Conservation (phyloP, 2,329 filamentous ascomycete genomes). For the Cladosporium halotolerans region DNA sequence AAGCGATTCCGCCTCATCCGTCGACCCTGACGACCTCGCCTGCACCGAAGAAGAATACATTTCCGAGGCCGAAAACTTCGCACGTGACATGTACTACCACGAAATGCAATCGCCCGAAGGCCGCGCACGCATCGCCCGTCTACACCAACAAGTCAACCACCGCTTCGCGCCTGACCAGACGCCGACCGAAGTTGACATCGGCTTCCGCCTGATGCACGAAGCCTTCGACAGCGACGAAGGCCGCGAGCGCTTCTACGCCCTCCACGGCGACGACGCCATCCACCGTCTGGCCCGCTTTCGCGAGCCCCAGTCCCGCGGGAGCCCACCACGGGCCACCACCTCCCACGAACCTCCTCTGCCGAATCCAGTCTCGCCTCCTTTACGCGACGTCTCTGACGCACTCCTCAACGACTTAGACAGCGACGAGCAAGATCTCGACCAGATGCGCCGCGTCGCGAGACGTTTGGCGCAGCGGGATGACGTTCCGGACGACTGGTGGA, state of each 20-base stretch:
- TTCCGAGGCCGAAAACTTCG: slow-evolving; percentile 21
- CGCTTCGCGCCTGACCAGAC: slow-evolving; percentile 8
- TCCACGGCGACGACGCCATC: slow-evolving; percentile 12
- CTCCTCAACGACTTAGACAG: slow-evolving; percentile 19
- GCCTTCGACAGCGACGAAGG: slow-evolving; percentile 24
- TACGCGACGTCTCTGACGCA: slow-evolving; percentile 20
- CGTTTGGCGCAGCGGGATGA: slow-evolving; percentile 64
- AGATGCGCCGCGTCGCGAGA: slow-evolving; percentile 67
- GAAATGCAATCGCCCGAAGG: slow-evolving; percentile 23
- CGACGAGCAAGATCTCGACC: slow-evolving; percentile 42
- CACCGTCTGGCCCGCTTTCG: background rate
- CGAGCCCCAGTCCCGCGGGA: background rate
- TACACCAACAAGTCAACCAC: background rate
- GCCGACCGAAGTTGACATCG: slow-evolving; percentile 33
- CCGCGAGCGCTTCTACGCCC: slow-evolving; percentile 20
- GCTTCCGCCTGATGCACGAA: slow-evolving; percentile 28
- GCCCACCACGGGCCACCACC: background rate
- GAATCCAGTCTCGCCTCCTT: slow-evolving; percentile 18
- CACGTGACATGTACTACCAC: slow-evolving; percentile 24
- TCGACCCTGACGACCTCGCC: slow-evolving; percentile 43
- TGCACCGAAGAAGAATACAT: slow-evolving; percentile 25
- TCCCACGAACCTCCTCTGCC: slow-evolving; percentile 12
- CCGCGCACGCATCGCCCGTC: slow-evolving; percentile 20
- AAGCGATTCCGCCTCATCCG: slow-evolving; percentile 45
- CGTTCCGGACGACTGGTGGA: slow-evolving; percentile 78